phyloP scores from a whole-genome alignment of 2,329 filamentous ascomycete genomes.

The Beauveria medogensis region DNA sequence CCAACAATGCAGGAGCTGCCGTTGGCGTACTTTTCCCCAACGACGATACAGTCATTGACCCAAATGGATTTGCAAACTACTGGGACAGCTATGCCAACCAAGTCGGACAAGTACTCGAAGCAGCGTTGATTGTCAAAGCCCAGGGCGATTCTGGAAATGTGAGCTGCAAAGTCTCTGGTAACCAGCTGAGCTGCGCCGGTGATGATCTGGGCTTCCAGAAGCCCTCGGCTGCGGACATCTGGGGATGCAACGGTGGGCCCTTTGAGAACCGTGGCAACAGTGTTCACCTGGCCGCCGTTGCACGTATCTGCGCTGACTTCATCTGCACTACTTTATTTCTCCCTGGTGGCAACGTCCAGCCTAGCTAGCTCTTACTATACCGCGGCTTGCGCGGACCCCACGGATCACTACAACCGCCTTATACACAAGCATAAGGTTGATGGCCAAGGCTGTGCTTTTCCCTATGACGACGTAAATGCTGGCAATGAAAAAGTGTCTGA shows the following conservation, averaged over 20 bases:
- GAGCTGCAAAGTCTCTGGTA: slow-evolving; percentile 28
- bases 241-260: slow-evolving; percentile 41
- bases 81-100: slow-evolving; percentile 37
- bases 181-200: slow-evolving; percentile 30
- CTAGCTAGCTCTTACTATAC: slow-evolving; percentile 38
- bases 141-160: slow-evolving; percentile 32
- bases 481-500: slow-evolving; percentile 44
- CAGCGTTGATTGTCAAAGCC: slow-evolving; percentile 34
- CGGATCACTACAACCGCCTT: slow-evolving; percentile 50
- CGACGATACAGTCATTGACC: slow-evolving; percentile 29
- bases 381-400: slow-evolving; percentile 22
- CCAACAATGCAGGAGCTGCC: slow-evolving; percentile 24
- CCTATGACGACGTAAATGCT: slow-evolving; percentile 60
- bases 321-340: slow-evolving; percentile 37
- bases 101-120: slow-evolving; percentile 32
- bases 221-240: slow-evolving; percentile 38
- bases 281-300: slow-evolving; percentile 34
- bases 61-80: slow-evolving; percentile 31
- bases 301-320: slow-evolving; percentile 44
- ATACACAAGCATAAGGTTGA: slow-evolving; percentile 54
- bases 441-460: slow-evolving; percentile 55
- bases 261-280: slow-evolving; percentile 31
- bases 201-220: slow-evolving; percentile 36
- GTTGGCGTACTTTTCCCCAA: slow-evolving; percentile 39
- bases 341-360: slow-evolving; percentile 38